phyloP scores from a whole-genome alignment of 2,329 filamentous ascomycete genomes.

The Fusarium chlamydosporum region DNA sequence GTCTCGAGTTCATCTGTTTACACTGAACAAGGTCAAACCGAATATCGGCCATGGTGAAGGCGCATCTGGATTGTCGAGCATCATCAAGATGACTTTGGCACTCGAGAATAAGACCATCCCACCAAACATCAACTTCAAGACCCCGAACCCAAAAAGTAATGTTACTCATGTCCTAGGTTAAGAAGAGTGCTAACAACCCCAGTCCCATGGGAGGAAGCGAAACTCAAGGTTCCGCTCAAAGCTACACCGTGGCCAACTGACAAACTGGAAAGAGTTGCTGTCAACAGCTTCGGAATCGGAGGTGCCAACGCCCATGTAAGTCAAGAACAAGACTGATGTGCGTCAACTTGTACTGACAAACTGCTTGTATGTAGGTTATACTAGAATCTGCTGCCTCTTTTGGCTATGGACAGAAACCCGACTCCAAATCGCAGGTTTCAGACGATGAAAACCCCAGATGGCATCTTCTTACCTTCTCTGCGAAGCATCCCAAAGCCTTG shows the following conservation, averaged over 20 bases:
- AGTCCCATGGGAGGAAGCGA: constrained; percentile 18
- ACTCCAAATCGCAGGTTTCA: constrained; percentile 7
- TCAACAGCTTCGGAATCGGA: constrained; percentile 22
- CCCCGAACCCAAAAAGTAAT: constrained; percentile 19
- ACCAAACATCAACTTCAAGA: constrained; percentile 21
- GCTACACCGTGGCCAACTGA: constrained; percentile 15
- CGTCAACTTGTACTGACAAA: constrained; percentile 4
- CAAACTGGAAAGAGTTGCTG: constrained; percentile 19
- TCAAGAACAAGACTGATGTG: constrained; percentile 9
- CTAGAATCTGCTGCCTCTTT: constrained; percentile 22
- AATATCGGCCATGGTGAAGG: constrained; percentile 18
- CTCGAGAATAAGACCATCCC: constrained; percentile 20
- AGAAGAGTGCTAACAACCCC: constrained; percentile 14
- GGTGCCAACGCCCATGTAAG: constrained; percentile 17
- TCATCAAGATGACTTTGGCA: constrained; percentile 22
- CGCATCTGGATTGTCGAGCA: constrained; percentile 20
- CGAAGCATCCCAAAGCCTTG: constrained; percentile 14
- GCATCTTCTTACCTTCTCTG: constrained; percentile 17
- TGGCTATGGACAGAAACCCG: constrained; percentile 6
- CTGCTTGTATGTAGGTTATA: constrained; percentile 16
- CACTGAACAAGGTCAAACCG: constrained; percentile 11
- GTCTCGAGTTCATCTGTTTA: constrained; percentile 10
- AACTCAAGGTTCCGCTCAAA: constrained; percentile 18
- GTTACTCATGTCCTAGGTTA: constrained; percentile 1
- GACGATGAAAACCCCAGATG: constrained; percentile 7